These are phyloP conservation scores for Ciborinia camelliae DNA, from an alignment of 2,329 filamentous ascomycete genomes.

Conservation along the genomic window DNA sequence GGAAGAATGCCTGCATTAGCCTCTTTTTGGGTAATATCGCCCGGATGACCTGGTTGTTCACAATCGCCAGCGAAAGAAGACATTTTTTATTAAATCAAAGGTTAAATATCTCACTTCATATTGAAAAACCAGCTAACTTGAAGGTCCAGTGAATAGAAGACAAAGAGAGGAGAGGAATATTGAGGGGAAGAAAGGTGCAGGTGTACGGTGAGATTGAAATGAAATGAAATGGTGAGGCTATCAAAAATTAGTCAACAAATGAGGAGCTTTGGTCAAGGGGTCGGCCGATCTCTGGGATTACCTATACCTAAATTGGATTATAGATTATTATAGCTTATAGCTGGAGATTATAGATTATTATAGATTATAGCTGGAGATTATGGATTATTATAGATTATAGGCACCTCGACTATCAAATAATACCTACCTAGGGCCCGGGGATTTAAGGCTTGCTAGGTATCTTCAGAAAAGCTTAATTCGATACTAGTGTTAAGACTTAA, in stretches of 20 bases:
- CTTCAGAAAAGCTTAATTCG: constrained; percentile 16
- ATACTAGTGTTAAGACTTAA: too few relatives aligned
- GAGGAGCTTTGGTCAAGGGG: constrained; percentile 15
- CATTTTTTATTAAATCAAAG: constrained; percentile 25
- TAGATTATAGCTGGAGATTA: too few relatives aligned
- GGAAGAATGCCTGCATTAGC: constrained; percentile 42
- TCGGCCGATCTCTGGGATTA: constrained; percentile 1
- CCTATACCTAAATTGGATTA: too few relatives aligned
- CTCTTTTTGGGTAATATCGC: constrained; percentile 31
- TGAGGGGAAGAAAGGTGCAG: background rate
- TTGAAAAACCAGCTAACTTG: constrained; percentile 3
- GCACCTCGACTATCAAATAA: too few relatives aligned
- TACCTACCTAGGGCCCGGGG: too few relatives aligned
- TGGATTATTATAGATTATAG: too few relatives aligned
- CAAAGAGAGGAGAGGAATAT: constrained; percentile 3
- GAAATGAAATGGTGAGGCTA: background rate
- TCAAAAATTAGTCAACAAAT: constrained; percentile 9
- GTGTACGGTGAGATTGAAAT: constrained; percentile 9
- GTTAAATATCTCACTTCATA: constrained; percentile 19
- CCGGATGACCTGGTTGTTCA: constrained; percentile 25
- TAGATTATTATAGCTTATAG: too few relatives aligned
- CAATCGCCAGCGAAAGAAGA: constrained; percentile 23
- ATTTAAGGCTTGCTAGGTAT: constrained; percentile 2
- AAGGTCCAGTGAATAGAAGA: constrained; percentile 5
- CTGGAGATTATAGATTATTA: too few relatives aligned